Evolutionary conservation across 2,329 filamentous ascomycete species (phyloP).

Genomic region (Fusarium luffae): DNA sequence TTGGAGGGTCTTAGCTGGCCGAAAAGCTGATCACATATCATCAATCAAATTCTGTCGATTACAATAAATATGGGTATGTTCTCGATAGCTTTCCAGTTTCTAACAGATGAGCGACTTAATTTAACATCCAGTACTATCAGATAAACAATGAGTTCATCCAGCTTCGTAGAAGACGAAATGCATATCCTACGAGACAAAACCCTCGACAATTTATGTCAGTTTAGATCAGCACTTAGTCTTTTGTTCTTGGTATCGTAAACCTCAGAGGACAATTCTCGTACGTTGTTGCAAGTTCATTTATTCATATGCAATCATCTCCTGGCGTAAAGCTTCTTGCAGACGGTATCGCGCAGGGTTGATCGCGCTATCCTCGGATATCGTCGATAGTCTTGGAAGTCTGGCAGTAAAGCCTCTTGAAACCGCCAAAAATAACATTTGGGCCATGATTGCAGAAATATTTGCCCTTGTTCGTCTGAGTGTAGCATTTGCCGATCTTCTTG

Average conservation of each 20-base stretch:
- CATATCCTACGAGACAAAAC: too few relatives aligned
- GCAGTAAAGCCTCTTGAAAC: neutral
- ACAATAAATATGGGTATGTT: neutral
- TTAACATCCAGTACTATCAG: neutral
- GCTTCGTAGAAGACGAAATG: too few relatives aligned
- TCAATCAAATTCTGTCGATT: too few relatives aligned
- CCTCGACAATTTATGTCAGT: too few relatives aligned
- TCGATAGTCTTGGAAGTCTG: neutral
- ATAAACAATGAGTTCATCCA: accelerated
- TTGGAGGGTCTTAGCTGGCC: too few relatives aligned
- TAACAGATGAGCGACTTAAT: neutral
- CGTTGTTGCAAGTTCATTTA: too few relatives aligned
- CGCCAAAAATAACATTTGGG: neutral
- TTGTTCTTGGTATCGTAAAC: too few relatives aligned
- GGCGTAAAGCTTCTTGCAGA: neutral
- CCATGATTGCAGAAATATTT: neutral
- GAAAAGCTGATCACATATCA: neutral
- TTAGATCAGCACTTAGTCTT: too few relatives aligned
- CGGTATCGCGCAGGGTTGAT: neutral
- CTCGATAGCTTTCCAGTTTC: neutral
- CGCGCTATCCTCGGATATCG: neutral
- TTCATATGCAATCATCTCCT: too few relatives aligned
- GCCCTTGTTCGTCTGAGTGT: neutral
- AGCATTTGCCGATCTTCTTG: neutral
- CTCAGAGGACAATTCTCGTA: too few relatives aligned